Evolutionary conservation across 2,329 filamentous ascomycete genomes (phyloP).

Genomic region (Didymella sp.): DNA sequence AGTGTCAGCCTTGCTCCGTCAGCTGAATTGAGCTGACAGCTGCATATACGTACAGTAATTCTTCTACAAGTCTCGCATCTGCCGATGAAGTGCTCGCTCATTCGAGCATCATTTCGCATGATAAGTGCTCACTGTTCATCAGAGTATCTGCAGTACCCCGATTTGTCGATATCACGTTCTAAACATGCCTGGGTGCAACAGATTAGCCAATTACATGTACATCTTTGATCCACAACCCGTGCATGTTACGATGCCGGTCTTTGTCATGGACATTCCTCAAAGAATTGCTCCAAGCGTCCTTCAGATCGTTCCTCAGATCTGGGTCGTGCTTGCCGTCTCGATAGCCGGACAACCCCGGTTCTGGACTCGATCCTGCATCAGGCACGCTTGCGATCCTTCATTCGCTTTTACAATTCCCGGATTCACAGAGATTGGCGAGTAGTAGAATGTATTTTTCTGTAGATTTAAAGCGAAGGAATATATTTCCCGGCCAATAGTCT

Average conservation of each 20-base stretch:
- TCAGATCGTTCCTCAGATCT: background rate
- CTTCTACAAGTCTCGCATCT: background rate
- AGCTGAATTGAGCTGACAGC: conserved; percentile 15
- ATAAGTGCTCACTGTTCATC: background rate
- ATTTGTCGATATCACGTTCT: background rate
- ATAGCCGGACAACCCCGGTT: background rate
- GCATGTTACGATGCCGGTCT: background rate
- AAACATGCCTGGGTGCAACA: background rate
- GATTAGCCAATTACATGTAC: background rate
- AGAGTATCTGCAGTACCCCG: background rate
- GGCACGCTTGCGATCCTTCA: conserved; percentile 9
- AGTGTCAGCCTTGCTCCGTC: conserved; percentile 13
- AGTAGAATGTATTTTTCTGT: background rate
- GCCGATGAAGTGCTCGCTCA: background rate
- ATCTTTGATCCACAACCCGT: background rate
- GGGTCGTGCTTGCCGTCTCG: background rate
- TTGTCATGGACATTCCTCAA: background rate
- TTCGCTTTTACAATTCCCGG: background rate
- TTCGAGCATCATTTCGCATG: background rate
- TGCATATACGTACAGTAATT: conserved; percentile 5
- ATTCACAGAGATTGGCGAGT: background rate
- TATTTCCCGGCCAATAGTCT: background rate
- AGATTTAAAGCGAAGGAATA: background rate
- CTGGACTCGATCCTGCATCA: background rate
- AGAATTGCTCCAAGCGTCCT: background rate